phyloP scores from a whole-genome alignment of 306 rosid species.

The Vicia faba region DNA sequence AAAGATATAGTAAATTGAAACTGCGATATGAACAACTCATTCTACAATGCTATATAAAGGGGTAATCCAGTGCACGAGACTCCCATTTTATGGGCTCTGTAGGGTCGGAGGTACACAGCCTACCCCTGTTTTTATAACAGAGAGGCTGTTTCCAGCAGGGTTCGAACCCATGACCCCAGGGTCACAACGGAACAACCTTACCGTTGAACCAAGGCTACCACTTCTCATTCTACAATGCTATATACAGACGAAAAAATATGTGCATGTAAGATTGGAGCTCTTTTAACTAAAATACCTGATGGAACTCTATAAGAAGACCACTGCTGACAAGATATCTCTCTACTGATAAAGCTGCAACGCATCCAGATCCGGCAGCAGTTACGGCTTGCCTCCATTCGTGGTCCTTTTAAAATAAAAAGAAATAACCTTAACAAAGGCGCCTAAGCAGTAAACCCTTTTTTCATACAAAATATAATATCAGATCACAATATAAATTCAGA shows the following conservation, averaged over 20 bases:
- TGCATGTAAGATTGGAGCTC: slow-evolving; percentile 25
- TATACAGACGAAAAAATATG: slow-evolving; percentile 10
- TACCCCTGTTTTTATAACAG: too few relatives aligned
- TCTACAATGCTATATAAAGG: slow-evolving; percentile 4
- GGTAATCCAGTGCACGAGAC: too few relatives aligned
- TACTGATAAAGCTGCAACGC: slow-evolving; percentile 89
- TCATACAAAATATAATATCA: slow-evolving; percentile 14
- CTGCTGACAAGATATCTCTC: slow-evolving; percentile 91
- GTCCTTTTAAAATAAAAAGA: slow-evolving; percentile 52
- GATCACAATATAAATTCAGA: slow-evolving; percentile 32
- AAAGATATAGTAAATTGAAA: neutral
- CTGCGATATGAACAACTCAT: slow-evolving; percentile 17
- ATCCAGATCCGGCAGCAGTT: slow-evolving; percentile 99
- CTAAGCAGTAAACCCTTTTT: slow-evolving; percentile 7
- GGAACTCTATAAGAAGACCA: slow-evolving; percentile 83
- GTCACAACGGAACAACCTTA: too few relatives aligned
- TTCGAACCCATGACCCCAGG: too few relatives aligned
- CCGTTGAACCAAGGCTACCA: too few relatives aligned
- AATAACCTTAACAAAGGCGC: slow-evolving; percentile 13
- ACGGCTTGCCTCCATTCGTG: slow-evolving; percentile 99
- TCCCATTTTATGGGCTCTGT: too few relatives aligned
- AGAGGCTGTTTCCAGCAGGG: too few relatives aligned
- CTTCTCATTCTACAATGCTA: slow-evolving; percentile 11
- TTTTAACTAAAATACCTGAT: slow-evolving; percentile 67
- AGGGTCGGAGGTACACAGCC: too few relatives aligned